Conservation (phyloP, 148 eudicot species). For the Amaranthus cruentus region DNA sequence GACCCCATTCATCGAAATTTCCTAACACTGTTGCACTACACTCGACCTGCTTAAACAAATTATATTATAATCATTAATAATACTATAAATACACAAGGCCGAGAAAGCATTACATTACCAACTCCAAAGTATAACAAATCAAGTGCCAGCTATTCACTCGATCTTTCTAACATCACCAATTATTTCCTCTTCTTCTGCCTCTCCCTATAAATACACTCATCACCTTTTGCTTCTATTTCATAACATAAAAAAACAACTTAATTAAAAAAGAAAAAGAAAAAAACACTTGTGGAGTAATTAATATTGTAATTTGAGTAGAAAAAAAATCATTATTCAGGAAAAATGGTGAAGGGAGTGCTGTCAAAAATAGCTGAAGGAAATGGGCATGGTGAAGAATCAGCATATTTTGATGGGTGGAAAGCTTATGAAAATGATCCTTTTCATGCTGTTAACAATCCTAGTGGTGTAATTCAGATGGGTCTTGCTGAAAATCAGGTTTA, state of each 20-base stretch:
- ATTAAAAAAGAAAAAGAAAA: neutral
- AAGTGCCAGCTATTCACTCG: constrained; percentile 22
- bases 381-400: constrained; percentile 48
- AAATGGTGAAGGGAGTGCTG: constrained; percentile 22
- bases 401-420: constrained; percentile 55
- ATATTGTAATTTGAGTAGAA: constrained; percentile 8
- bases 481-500: constrained; percentile 48
- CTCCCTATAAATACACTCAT: constrained; percentile 7
- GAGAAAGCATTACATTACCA: constrained; percentile 2
- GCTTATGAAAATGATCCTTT: constrained; percentile 48
- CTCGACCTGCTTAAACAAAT: too few species aligned
- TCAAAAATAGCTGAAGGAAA: constrained; percentile 39
- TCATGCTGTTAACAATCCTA: constrained; percentile 31
- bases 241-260: neutral
- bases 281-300: neutral
- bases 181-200: neutral
- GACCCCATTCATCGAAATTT: too few species aligned
- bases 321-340: too few species aligned
- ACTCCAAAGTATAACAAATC: neutral
- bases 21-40: too few species aligned
- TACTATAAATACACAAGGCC: too few species aligned
- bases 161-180: constrained; percentile 5
- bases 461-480: constrained; percentile 57
- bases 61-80: too few species aligned
- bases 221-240: neutral